These are phyloP conservation scores for Penicillium crustosum DNA, from an alignment of 2,329 filamentous ascomycete species.

Conservation along the genomic window DNA sequence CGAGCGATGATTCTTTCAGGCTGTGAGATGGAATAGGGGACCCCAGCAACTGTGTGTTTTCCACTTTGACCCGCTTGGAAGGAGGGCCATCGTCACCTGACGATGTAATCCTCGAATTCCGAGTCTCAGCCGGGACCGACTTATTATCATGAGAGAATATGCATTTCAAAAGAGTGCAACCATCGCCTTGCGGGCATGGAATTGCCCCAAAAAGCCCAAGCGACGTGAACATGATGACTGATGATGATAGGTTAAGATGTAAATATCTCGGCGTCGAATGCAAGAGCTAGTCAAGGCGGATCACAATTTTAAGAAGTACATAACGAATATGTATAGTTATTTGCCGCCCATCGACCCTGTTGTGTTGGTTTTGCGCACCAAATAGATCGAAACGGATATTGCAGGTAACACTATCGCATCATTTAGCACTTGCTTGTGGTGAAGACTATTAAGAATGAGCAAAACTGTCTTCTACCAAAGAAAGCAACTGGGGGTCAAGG, in stretches of 20 bases:
- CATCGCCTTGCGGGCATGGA: constrained; percentile 52
- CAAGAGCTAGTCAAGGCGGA: background rate
- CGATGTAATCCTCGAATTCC: constrained; percentile 15
- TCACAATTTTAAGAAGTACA: background rate
- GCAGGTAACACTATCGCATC: background rate
- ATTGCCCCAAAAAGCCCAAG: constrained; percentile 55
- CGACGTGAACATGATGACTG: constrained; percentile 53
- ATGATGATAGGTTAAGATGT: background rate
- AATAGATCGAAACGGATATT: background rate
- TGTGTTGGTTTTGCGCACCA: background rate
- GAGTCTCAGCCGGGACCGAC: background rate
- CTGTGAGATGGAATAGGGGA: background rate
- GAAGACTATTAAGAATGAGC: background rate
- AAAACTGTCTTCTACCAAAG: background rate
- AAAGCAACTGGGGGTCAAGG: background rate
- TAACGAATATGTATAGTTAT: background rate
- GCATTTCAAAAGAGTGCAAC: constrained; percentile 57
- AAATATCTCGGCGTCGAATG: background rate
- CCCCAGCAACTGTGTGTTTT: constrained; percentile 4
- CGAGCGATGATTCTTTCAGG: constrained; percentile 2
- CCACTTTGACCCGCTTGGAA: constrained; percentile 33
- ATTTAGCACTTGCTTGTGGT: background rate
- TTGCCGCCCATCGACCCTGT: background rate
- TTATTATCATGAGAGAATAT: constrained; percentile 55
- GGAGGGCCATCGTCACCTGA: constrained; percentile 20